Percentiles rank a stretch among this genome's conserved stretches.
Conservation (phyloP, 208 protist species). For the Novymonas esmeraldas region DNA sequence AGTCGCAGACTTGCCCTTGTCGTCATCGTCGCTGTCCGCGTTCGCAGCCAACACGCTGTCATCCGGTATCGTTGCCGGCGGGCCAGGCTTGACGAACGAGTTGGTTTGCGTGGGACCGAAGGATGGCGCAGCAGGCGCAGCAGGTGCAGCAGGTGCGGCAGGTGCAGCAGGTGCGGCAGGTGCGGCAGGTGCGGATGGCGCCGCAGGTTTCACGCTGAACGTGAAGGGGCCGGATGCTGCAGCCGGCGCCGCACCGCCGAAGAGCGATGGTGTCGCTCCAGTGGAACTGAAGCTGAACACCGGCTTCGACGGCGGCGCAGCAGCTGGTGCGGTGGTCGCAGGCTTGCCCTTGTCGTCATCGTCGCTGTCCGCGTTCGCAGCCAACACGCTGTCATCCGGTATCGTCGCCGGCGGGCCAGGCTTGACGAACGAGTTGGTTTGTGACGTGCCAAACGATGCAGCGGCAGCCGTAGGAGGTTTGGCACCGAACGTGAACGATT, state of each 20-base stretch:
- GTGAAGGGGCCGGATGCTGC: not conserved
- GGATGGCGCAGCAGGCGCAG: not conserved
- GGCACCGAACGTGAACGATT: not conserved
- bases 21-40: slow-evolving; percentile 62
- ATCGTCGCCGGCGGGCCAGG: slow-evolving; percentile 59
- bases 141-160: not conserved
- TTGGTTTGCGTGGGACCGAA: slow-evolving; percentile 6
- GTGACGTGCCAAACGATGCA: not conserved
- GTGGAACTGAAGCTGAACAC: slow-evolving; percentile 30
- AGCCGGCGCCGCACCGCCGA: too few species aligned
- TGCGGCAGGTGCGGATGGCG: too few species aligned
- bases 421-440: slow-evolving; percentile 48
- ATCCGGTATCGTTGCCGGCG: slow-evolving; percentile 54
- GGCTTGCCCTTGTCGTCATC: slow-evolving; percentile 39
- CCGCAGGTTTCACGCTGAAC: not conserved
- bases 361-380: slow-evolving; percentile 59
- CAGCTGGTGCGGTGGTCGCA: slow-evolving; percentile 8
- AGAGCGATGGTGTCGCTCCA: too few species aligned
- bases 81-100: slow-evolving; percentile 58
- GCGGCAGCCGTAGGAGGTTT: not conserved
- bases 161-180: not conserved
- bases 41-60: slow-evolving; percentile 77
- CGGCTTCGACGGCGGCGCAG: too few species aligned
- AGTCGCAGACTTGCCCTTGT: slow-evolving; percentile 26
- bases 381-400: slow-evolving; percentile 74